Evolutionary conservation across 108 stramenopile species (phyloP), one percentile per base, ranked within the genome.

Genomic region (Nitzschia palea): DNA sequence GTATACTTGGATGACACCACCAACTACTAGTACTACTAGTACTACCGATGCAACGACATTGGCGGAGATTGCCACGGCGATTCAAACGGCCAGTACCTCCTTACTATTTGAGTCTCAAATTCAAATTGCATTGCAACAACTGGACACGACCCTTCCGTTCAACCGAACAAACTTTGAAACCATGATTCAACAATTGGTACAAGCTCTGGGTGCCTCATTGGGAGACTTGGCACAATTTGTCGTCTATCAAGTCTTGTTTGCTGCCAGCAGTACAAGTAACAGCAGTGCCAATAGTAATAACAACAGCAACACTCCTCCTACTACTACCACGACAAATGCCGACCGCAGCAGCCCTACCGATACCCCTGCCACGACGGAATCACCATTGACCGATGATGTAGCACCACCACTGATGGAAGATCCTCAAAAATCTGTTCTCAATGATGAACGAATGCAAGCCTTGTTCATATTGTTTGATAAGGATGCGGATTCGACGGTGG

Each of bases 391-490:
- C n/a, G 50, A n/a, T 22, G 50, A 22, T 8, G 50, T 51, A 6
- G 26, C 44, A 31, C 15, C 62, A 23, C 14, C 44, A 44, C 3
- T 40, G 20, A 12, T 36, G 14, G 58, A 25, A 52, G 55, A 55
- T 23, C 59, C 59, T 14, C n/a, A 45, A 50, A 66, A 74, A 57
- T 65, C 62, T n/a, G 36, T 74, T 53, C 37, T 73, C 45, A 64
- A 70, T 53, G 74, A 76, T 61, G 62, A 69, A 14, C 56, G 73
- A 12, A 75, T 80, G 79, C 65, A 70, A 34, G 48, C 58, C 17
- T 30, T 80, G 8, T 80, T 80, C 62, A 65, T 75, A 10, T 37
- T 80, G 44, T 80, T 80, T 57, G 79, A 80, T 44, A 70, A 67
- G 67, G 65, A 80, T 37, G 47, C 67, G 0, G 69, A 55, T 42